Evolutionary conservation across 176 grass and related monocot species (phyloP).

Genomic region (Oryza rufipogon): DNA sequence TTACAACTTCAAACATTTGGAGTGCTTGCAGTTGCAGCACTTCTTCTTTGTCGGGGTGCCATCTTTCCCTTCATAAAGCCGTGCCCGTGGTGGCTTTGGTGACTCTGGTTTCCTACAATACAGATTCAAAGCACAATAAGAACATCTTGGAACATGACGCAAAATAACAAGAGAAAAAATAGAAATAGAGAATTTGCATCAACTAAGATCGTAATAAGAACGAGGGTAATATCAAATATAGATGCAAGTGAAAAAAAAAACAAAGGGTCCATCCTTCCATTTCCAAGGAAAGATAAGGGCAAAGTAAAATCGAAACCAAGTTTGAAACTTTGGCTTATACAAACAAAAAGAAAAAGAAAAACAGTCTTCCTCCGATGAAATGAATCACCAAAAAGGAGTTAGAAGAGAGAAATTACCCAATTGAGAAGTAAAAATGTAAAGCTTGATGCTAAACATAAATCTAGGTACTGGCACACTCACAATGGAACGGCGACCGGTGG

Average conservation of each 20-base stretch:
- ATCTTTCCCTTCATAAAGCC: conserved; percentile 69
- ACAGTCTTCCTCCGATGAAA: neutral
- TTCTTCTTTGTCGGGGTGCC: conserved; percentile 85
- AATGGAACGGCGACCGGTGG: conserved; percentile 47
- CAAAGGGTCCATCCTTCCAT: conserved; percentile 20
- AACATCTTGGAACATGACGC: conserved; percentile 12
- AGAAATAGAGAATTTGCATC: neutral
- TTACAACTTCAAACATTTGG: conserved; percentile 97
- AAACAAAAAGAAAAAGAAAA: conserved; percentile 16
- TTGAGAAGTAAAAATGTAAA: conserved; percentile 27
- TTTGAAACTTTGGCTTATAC: neutral
- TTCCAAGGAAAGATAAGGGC: conserved; percentile 15
- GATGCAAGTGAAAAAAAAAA: neutral
- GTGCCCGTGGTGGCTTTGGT: conserved; percentile 59
- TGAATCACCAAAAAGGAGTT: conserved; percentile 25
- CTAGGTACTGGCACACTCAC: conserved; percentile 45
- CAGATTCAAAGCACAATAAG: conserved; percentile 38
- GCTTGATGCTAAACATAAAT: conserved; percentile 26
- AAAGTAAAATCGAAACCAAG: conserved; percentile 22
- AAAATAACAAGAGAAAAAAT: neutral
- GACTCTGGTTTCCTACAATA: conserved; percentile 80
- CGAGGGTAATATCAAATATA: neutral
- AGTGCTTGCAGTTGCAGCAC: conserved; percentile 94
- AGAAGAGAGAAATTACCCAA: conserved; percentile 13
- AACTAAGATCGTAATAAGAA: conserved; percentile 5